Conservation (phyloP, 2,329 filamentous ascomycete genomes). For the Xylariaceae sp. region DNA sequence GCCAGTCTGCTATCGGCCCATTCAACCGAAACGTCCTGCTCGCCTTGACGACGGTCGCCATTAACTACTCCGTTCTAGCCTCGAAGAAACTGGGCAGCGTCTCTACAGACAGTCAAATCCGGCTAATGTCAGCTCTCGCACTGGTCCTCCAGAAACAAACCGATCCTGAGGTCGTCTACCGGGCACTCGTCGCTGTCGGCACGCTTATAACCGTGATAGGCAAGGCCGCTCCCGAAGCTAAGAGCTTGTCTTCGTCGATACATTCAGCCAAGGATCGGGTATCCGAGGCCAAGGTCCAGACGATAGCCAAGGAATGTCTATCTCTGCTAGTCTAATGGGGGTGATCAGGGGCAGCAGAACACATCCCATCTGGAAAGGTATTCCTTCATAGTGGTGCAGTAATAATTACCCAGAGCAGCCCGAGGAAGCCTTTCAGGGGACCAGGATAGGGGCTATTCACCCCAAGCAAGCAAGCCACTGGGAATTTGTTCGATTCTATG, state of each 20-base stretch:
- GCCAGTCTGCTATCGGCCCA: constrained; percentile 42
- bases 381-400: background rate
- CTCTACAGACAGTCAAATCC: constrained; percentile 39
- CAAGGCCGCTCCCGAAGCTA: constrained; percentile 39
- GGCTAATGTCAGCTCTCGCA: constrained; percentile 57
- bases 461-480: too few relatives aligned
- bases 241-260: constrained; percentile 41
- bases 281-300: constrained; percentile 44
- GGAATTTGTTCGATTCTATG: background rate
- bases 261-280: constrained; percentile 40
- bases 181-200: constrained; percentile 75
- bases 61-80: constrained; percentile 79
- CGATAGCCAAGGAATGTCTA: constrained; percentile 44
- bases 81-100: constrained; percentile 35
- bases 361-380: too few relatives aligned
- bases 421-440: too few relatives aligned
- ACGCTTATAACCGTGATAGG: constrained; percentile 63
- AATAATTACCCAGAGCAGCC: too few relatives aligned
- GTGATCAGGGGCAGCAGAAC: background rate
- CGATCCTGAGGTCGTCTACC: constrained; percentile 79
- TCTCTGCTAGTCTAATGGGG: constrained; percentile 30
- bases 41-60: constrained; percentile 72
- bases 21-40: constrained; percentile 76
- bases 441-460: too few relatives aligned
- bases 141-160: constrained; percentile 59